Base-by-base conservation (phyloP, 2,329 filamentous ascomycete genomes). In the Myriosclerotinia duriaeana region DNA sequence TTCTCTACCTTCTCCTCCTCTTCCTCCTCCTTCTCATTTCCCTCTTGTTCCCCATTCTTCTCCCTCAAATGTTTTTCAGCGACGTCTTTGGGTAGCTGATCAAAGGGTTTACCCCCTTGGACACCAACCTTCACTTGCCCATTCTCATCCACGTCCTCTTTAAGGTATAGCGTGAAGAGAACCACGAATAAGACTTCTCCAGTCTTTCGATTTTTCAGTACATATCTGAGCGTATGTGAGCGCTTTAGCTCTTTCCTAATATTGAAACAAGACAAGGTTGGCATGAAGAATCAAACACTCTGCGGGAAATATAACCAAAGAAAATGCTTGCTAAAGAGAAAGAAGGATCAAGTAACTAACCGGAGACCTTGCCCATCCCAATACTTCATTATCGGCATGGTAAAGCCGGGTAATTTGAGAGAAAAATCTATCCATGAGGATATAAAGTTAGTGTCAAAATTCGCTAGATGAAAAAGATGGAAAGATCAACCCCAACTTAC, bases 221-320 rank as follows among this genome's bases (percentile, higher is more conserved):
- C 92, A 79, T 98, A 97, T 84, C 93, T 93, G 80, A 96, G 85
- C 72, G 88, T 84, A 80, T 96, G 91, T 81, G 91, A 89, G 82
- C 90, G 91, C 71, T 76, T 76, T 66, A 71, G 71, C 46, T 70
- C 68, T 72, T 69, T 71, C 71, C 72, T 75, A 66, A 64, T 48
- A 20, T 42, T 73, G 71, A 75, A 63, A 72, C 20, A 46, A 44
- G 40, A 55, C 54, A 30, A 50, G 66, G 69, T 64, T 66, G 67
- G 58, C 53, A 60, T 34, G 38, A 26, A 40, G 53, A 36, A 54
- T 63, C 60, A 63, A 53, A 50, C 50, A n/a, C n/a, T 60, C 38
- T 34, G 48, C n/a, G 30, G 42, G 54, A 62, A 55, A 53, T 30
- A 40, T 30, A 20, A 26, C 50, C 5, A 50, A 36, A 8, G 20